Evolutionary conservation across 1,284 basidiomycete genomes (phyloP).

Genomic region (Pseudozyma sp.): DNA sequence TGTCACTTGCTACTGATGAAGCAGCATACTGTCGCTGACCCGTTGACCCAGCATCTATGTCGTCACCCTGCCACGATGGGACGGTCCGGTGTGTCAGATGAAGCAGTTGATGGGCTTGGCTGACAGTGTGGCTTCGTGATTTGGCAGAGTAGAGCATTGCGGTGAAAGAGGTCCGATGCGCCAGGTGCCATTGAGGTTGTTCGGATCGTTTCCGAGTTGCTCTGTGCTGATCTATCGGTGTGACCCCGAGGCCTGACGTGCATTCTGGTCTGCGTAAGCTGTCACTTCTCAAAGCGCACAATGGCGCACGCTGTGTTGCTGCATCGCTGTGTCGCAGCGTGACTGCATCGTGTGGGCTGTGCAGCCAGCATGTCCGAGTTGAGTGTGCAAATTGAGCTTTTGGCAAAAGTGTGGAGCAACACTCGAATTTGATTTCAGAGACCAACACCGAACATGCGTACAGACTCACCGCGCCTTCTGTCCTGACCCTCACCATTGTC

Average conservation of each 20-base stretch:
- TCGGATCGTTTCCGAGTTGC: too few relatives aligned
- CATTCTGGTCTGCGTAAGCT: too few relatives aligned
- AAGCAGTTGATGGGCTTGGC: too few relatives aligned
- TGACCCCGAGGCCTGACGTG: too few relatives aligned
- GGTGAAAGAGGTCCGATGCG: too few relatives aligned
- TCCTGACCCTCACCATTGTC: neutral
- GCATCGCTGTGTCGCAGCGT: neutral
- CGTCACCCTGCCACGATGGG: neutral
- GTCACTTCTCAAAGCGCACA: too few relatives aligned
- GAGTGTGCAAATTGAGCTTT: neutral
- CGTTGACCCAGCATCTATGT: slow-evolving; percentile 8
- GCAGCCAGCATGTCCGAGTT: slow-evolving; percentile 6
- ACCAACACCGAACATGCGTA: slow-evolving; percentile 10
- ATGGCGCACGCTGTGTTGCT: too few relatives aligned
- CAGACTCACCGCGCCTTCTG: neutral
- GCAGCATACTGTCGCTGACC: neutral
- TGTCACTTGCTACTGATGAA: slow-evolving; percentile 3
- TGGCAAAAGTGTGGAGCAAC: slow-evolving; percentile 17
- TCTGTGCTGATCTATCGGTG: too few relatives aligned
- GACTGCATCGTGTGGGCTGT: slow-evolving; percentile 16
- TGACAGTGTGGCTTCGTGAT: too few relatives aligned
- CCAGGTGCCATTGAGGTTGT: too few relatives aligned
- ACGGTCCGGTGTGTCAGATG: too few relatives aligned
- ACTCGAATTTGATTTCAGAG: slow-evolving; percentile 3
- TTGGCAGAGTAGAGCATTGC: too few relatives aligned